These are phyloP conservation scores for Aspergillus eucalypticola DNA, from an alignment of 2,329 filamentous ascomycete species.

Conservation along the genomic window DNA sequence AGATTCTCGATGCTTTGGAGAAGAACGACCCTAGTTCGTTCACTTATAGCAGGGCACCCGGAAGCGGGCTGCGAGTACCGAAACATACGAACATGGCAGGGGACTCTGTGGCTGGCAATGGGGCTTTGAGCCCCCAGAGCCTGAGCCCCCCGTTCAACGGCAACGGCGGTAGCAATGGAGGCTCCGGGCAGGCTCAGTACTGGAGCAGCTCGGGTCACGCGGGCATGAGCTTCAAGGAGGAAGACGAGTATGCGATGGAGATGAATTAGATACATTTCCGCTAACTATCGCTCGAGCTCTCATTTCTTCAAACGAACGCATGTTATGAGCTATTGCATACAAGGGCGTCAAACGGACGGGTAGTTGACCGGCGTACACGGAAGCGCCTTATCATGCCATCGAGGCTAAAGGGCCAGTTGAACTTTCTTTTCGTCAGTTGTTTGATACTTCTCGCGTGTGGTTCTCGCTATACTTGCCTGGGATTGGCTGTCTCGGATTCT, in stretches of 20 bases:
- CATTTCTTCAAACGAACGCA: slow-evolving; percentile 19
- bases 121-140: slow-evolving; percentile 58
- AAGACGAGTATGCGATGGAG: slow-evolving; percentile 91
- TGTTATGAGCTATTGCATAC: slow-evolving; percentile 28
- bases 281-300: not conserved
- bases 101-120: slow-evolving; percentile 61
- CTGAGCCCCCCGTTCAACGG: slow-evolving; percentile 72
- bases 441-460: slow-evolving; percentile 6
- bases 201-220: slow-evolving; percentile 55
- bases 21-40: slow-evolving; percentile 77
- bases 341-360: slow-evolving; percentile 29
- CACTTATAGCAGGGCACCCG: slow-evolving; percentile 78
- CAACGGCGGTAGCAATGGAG: slow-evolving; percentile 62
- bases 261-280: slow-evolving; percentile 36
- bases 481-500: slow-evolving; percentile 11
- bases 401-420: slow-evolving; percentile 26
- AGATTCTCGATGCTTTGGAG: slow-evolving; percentile 81
- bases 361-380: slow-evolving; percentile 48
- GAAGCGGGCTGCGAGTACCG: slow-evolving; percentile 84
- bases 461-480: slow-evolving; percentile 4
- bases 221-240: slow-evolving; percentile 80
- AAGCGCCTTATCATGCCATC: slow-evolving; percentile 27
- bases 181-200: slow-evolving; percentile 53
- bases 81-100: slow-evolving; percentile 91
- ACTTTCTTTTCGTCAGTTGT: slow-evolving; percentile 4